A percentile compares a stretch with the other conserved stretches of the same genome.
These are phyloP conservation scores for Torulaspora delbrueckii DNA, from an alignment of 805 yeast species.

Conservation along the genomic window DNA sequence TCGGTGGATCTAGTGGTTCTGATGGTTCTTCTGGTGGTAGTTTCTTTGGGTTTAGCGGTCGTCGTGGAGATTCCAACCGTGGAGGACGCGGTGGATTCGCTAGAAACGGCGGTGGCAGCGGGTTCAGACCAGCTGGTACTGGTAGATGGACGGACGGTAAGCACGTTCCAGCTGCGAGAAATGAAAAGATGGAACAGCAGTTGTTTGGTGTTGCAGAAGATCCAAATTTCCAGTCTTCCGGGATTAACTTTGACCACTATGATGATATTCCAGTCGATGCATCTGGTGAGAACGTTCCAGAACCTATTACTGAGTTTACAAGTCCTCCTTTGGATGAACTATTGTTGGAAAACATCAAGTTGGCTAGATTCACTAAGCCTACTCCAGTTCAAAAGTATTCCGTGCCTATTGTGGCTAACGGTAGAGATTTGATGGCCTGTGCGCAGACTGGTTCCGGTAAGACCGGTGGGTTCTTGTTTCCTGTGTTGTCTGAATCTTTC, in stretches of 20 bases:
- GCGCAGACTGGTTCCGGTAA: constrained; percentile 99
- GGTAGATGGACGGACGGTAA: constrained; percentile 86
- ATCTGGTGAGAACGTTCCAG: constrained; percentile 90
- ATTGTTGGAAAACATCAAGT: constrained; percentile 77
- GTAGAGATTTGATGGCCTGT: constrained; percentile 94
- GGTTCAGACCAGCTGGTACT: constrained; percentile 42
- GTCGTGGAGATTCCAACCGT: constrained; percentile 34
- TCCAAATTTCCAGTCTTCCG: constrained; percentile 78
- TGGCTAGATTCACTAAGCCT: constrained; percentile 90
- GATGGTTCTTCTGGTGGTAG: constrained; percentile 33
- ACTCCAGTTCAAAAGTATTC: constrained; percentile 96
- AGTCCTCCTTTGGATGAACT: constrained; percentile 87
- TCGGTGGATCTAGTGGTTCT: constrained; percentile 20
- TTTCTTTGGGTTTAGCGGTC: constrained; percentile 30
- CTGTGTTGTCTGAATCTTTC: constrained; percentile 89
- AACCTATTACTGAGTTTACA: constrained; percentile 81
- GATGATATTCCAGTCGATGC: constrained; percentile 99
- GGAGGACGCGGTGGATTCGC: constrained; percentile 39
- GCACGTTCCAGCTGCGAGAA: constrained; percentile 75
- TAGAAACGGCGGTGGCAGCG: constrained; percentile 32
- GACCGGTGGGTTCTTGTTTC: constrained; percentile 99
- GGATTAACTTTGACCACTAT: constrained; percentile 97
- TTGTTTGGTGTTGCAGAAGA: constrained; percentile 73
- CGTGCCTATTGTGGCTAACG: constrained; percentile 81
- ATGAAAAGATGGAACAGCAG: constrained; percentile 66